Percentiles rank a stretch among this genome's conserved stretches.
phyloP scores from a whole-genome alignment of 495 filamentous ascomycete genomes.

The Amniculicola lignicola region DNA sequence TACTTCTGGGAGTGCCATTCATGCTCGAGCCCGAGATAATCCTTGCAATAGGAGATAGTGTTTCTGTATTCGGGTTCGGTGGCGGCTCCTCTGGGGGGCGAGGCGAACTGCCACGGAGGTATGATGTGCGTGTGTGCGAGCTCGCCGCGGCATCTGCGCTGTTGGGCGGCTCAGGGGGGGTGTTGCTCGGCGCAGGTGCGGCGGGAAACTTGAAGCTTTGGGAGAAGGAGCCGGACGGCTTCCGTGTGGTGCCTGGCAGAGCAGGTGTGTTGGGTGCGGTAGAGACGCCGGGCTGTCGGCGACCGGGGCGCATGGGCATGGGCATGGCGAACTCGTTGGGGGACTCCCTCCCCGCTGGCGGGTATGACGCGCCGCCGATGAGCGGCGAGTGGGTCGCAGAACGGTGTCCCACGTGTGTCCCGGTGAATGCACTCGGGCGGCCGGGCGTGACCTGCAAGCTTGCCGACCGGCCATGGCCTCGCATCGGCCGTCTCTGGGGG shows the following conservation, averaged over 20 bases:
- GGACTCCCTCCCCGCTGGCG: slow-evolving; percentile 24
- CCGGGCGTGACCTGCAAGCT: slow-evolving; percentile 73
- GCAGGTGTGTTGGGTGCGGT: slow-evolving; percentile 35
- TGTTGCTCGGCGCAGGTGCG: slow-evolving; percentile 40
- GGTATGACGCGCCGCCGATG: slow-evolving; percentile 25
- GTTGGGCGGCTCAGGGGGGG: slow-evolving; percentile 14
- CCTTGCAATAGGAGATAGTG: slow-evolving; percentile 58
- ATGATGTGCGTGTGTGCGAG: slow-evolving; percentile 22
- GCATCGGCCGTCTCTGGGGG: slow-evolving; percentile 49
- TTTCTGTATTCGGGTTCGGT: slow-evolving; percentile 18
- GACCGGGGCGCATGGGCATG: slow-evolving; percentile 17
- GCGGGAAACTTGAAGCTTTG: slow-evolving; percentile 65
- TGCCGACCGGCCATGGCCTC: slow-evolving; percentile 73
- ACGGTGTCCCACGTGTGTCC: slow-evolving; percentile 17
- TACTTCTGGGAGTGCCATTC: slow-evolving; percentile 73
- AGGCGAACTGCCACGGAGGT: slow-evolving; percentile 37
- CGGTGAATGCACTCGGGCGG: slow-evolving; percentile 27
- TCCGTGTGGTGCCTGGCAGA: slow-evolving; percentile 38
- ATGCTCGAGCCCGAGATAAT: slow-evolving; percentile 71
- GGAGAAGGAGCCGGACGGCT: slow-evolving; percentile 47
- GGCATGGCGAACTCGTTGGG: slow-evolving; percentile 29
- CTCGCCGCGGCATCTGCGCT: slow-evolving; percentile 19
- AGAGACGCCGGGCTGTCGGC: slow-evolving; percentile 40
- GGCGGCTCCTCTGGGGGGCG: slow-evolving; percentile 39
- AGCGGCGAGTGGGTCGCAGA: slow-evolving; percentile 32